Conservation (phyloP, 257 asterid genomes). For the Linderniella brevidens region DNA sequence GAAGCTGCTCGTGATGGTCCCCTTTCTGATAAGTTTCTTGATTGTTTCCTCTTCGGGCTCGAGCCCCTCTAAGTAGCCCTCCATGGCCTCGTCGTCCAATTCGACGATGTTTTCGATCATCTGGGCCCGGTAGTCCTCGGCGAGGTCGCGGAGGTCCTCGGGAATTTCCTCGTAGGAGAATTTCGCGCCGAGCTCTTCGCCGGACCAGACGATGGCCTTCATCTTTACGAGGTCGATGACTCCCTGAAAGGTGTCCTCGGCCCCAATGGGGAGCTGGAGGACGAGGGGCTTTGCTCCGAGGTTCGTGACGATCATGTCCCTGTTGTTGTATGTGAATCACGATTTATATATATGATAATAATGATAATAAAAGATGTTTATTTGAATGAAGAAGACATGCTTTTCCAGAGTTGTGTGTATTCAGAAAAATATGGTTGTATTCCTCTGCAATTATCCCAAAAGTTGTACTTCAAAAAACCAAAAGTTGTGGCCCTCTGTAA, state of each 20-base stretch:
- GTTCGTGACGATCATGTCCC: constrained; percentile 83
- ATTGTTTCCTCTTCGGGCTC: constrained; percentile 77
- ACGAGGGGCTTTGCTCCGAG: constrained; percentile 89
- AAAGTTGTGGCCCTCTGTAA: too few relatives aligned
- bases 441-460: too few relatives aligned
- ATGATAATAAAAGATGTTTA: too few relatives aligned
- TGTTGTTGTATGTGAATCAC: too few relatives aligned
- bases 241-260: constrained; percentile 78
- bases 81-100: constrained; percentile 79
- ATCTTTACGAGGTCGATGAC: constrained; percentile 72
- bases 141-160: constrained; percentile 50
- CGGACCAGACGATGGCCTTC: constrained; percentile 78
- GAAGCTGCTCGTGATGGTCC: constrained; percentile 44
- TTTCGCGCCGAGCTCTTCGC: constrained; percentile 96
- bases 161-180: constrained; percentile 68
- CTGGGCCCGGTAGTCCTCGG: constrained; percentile 51
- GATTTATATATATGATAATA: too few relatives aligned
- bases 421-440: too few relatives aligned
- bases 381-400: too few relatives aligned
- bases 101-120: constrained; percentile 73
- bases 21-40: constrained; percentile 54
- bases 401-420: too few relatives aligned
- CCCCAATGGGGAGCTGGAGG: constrained; percentile 74
- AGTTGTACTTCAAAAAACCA: too few relatives aligned
- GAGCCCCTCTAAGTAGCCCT: constrained; percentile 66